Evolutionary conservation across 2,329 filamentous ascomycete species (phyloP), one percentile per base, ranked within the genome.

Genomic region (Epichloe glyceriae): DNA sequence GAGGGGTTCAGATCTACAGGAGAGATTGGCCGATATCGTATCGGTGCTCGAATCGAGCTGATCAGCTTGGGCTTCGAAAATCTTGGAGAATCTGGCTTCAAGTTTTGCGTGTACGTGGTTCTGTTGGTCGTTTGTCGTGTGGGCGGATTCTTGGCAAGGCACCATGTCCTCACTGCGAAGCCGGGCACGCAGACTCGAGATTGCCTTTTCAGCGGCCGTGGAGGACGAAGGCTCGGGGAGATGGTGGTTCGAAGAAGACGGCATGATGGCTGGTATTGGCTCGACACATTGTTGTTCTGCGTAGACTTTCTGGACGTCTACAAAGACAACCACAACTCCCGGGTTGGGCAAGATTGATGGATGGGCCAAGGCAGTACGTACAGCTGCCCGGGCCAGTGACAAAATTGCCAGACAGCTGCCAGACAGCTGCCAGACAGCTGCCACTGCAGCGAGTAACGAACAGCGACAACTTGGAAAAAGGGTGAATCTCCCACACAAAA

Each of bases 81-180:
- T 26, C 12, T 26, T 15, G n/a, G 45, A n/a, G 39, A 65, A 58
- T 11, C 50, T 56, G 4, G 56, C 56, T 3, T 56, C 60, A 3
- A 63, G 56, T n/a, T 62, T 55, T 5, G 58, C 49, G 42, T 59
- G 64, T 11, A 63, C 26, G 4, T 59, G 51, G 1, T 52, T n/a
- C 39, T 40, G 15, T 30, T 5, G 22, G 12, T n/a, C 11, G 15
- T 17, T 38, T 48, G 30, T 12, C 33, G n/a, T 7, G 19, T 1
- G 10, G 34, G 34, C 14, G 7, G 19, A 14, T 26, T 17, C 34
- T 37, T n/a, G 45, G 3, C 10, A 17, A 22, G 40, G 11, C 17
- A 41, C 26, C 4, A 33, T 20, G 20, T 59, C 57, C 3, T 57
- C 54, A 12, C 58, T 64, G 10, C 60, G 58, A 12, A 66, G 57